Base-by-base conservation (phyloP, 1,284 basidiomycete genomes). In the Ganoderma boninense region DNA sequence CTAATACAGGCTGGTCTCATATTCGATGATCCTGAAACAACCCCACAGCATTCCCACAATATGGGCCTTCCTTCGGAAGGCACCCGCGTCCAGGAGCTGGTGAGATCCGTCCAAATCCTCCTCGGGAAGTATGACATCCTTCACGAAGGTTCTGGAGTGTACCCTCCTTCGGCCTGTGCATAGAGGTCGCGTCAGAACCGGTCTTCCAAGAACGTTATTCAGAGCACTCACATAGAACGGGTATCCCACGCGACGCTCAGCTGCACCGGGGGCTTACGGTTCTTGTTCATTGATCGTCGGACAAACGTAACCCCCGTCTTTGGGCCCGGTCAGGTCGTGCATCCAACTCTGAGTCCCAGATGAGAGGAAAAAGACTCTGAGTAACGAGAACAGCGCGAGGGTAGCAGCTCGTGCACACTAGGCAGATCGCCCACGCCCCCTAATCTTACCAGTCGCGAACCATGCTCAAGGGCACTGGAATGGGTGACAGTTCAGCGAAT, bases 201-300 rank as follows among this genome's bases (percentile, higher is more conserved):
- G 26, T 35, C 3, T 7, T 35, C 26, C 16, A 54, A 16, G 38
- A 7, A 38, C 59, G 32, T 5, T 11, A 65, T 32, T 10, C 43
- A 56, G 42, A 57, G 16, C 49, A 82, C 82, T 52, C 67, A 84
- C 83, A 85, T 85, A 1, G 85, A 87, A 84, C 0, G 88, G 87
- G 65, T 90, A 7, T 91, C 83, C 89, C 90, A 93, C 0, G 90
- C 90, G 54, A 93, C 81, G 42, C 84, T 83, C n/a, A 93, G 80
- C 78, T 92, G 90, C 32, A 0, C 87, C 85, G 0, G 87, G 79
- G 0, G 87, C 2, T 32, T 87, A 38, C 88, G 77, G 0, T 82
- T 83, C 77, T 87, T 88, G 77, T 82, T 83, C 56, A 5, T 32
- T 32, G 32, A 32, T 32, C 32, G 32, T 32, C 4, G 29, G 20